These are phyloP conservation scores for Otatea glauca DNA, from an alignment of 176 grass and related monocot species.

Conservation along the genomic window DNA sequence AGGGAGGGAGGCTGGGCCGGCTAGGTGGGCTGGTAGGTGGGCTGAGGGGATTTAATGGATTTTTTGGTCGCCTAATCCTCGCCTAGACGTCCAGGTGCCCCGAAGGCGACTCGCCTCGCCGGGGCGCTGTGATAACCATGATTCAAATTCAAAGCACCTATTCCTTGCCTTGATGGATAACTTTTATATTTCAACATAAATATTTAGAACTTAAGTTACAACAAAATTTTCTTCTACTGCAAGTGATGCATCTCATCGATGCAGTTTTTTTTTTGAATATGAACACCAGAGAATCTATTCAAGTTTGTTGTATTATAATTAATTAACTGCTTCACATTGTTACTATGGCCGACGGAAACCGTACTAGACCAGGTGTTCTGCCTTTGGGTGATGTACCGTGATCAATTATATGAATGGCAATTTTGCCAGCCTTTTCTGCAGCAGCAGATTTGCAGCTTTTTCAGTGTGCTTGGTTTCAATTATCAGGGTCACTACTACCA, in stretches of 20 bases:
- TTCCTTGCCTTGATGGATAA: conserved; percentile 17
- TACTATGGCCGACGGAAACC: conserved; percentile 9
- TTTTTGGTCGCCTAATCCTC: too few relatives aligned
- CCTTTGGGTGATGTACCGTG: conserved; percentile 49
- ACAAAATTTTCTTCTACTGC: not conserved
- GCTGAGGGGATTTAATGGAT: too few relatives aligned
- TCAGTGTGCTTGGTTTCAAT: conserved; percentile 55
- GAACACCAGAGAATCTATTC: conserved; percentile 18
- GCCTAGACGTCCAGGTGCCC: too few relatives aligned
- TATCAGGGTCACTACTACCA: conserved; percentile 49
- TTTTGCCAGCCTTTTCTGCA: conserved; percentile 58
- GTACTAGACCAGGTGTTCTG: conserved; percentile 48
- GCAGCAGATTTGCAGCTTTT: conserved; percentile 64
- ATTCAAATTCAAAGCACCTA: conserved; percentile 27
- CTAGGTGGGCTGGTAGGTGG: too few relatives aligned
- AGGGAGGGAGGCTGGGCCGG: too few relatives aligned
- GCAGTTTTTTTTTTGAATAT: conserved; percentile 12
- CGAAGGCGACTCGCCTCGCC: too few relatives aligned
- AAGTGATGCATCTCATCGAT: not conserved
- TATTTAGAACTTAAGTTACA: conserved; percentile 1
- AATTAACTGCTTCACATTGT: conserved; percentile 42
- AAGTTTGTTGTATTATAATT: conserved; percentile 16
- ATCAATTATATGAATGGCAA: conserved; percentile 70
- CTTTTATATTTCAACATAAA: conserved; percentile 32
- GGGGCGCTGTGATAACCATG: too few relatives aligned